Conservation (phyloP, 2,329 filamentous ascomycete genomes). For the Neonectria hederae region DNA sequence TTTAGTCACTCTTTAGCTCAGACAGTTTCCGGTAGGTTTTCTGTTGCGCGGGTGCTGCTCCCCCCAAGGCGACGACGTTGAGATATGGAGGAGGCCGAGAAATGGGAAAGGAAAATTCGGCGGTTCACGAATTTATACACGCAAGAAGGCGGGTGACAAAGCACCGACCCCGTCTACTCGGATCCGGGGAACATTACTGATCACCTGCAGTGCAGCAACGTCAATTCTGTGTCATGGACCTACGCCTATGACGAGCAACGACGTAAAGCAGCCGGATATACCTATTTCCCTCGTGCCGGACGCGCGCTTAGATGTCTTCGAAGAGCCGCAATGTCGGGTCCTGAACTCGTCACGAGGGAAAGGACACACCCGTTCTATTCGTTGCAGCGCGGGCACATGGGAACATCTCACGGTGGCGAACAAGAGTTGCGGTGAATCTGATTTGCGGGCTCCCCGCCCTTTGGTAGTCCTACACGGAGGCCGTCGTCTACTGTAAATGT, state of each 20-base stretch:
- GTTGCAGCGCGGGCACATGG: background rate
- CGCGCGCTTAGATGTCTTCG: background rate
- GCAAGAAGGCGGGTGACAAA: background rate
- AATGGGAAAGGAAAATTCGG: background rate
- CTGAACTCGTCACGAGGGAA: background rate
- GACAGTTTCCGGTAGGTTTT: too few relatives aligned
- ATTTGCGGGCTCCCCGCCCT: constrained; percentile 8
- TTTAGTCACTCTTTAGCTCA: too few relatives aligned
- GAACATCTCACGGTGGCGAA: background rate
- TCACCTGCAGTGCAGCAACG: too few relatives aligned
- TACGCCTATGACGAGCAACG: background rate
- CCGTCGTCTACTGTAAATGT: constrained; percentile 38
- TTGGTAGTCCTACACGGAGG: constrained; percentile 35
- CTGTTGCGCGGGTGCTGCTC: background rate
- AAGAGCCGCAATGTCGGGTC: background rate
- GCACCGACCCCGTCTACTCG: background rate
- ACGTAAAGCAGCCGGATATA: background rate
- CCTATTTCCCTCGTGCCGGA: background rate
- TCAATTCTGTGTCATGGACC: background rate
- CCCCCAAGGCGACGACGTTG: too few relatives aligned
- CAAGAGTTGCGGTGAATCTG: constrained; percentile 9
- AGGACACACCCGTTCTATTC: background rate
- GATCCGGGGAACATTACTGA: too few relatives aligned
- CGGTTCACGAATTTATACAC: background rate
- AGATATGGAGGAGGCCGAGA: background rate